Evolutionary conservation across 768 basidiomycete species (phyloP).

Genomic region (Tricholoma flavovirens): DNA sequence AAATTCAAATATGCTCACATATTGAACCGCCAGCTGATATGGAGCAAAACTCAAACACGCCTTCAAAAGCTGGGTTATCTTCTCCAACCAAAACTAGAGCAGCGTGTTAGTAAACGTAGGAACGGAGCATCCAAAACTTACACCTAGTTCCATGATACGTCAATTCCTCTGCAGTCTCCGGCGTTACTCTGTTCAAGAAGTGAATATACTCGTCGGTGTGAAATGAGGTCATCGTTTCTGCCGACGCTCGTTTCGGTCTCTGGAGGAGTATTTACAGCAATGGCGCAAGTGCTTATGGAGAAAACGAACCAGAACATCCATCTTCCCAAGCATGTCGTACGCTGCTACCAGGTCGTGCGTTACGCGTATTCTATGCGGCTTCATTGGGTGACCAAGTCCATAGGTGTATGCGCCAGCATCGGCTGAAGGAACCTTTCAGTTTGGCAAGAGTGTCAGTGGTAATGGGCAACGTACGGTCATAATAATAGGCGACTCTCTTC

Average conservation of each 20-base stretch:
- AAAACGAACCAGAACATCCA: constrained; percentile 79
- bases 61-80: constrained; percentile 96
- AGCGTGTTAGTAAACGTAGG: neutral
- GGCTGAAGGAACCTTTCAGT: constrained; percentile 29
- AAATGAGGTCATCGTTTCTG: constrained; percentile 83
- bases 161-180: constrained; percentile 84
- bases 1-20: constrained; percentile 44
- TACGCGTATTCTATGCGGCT: constrained; percentile 91
- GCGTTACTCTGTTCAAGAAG: constrained; percentile 82
- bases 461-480: constrained; percentile 50
- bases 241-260: constrained; percentile 66
- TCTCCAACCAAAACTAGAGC: constrained; percentile 65
- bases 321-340: constrained; percentile 90
- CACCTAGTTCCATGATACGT: constrained; percentile 84
- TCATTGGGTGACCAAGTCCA: constrained; percentile 90
- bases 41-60: constrained; percentile 93
- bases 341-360: constrained; percentile 88
- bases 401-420: constrained; percentile 75
- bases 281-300: neutral
- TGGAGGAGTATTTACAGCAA: constrained; percentile 22
- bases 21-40: constrained; percentile 96
- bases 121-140: constrained; percentile 31
- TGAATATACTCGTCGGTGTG: constrained; percentile 99
- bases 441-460: constrained; percentile 2
- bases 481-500: constrained; percentile 74